These are phyloP conservation scores for Magnolia officinalis DNA, from an alignment of 164 flowering plant genomes.

Conservation along the genomic window DNA sequence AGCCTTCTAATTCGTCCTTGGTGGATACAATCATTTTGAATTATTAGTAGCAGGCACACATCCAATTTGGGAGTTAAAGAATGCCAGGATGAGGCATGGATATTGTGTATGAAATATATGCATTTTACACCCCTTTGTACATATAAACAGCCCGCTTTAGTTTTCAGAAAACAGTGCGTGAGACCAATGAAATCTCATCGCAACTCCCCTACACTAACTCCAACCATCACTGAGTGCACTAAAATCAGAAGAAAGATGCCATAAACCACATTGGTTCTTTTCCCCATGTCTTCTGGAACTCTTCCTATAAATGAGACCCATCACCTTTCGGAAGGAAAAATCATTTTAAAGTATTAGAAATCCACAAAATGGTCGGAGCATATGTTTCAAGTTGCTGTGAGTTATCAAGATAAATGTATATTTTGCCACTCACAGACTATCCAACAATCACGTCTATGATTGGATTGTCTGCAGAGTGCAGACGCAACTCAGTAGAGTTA, in stretches of 20 bases:
- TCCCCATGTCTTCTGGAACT: background rate
- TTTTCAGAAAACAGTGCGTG: background rate
- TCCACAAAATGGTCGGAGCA: background rate
- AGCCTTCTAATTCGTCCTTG: no score
- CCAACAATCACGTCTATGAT: slow-evolving; percentile 1
- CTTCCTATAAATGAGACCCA: background rate
- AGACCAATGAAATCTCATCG: slow-evolving; percentile 6
- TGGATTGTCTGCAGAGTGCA: background rate
- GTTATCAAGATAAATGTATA: slow-evolving; percentile 1
- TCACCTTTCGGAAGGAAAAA: slow-evolving; percentile 4
- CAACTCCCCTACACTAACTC: slow-evolving; percentile 9
- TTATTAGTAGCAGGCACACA: no score
- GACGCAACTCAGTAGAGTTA: slow-evolving; percentile 8
- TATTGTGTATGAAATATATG: background rate
- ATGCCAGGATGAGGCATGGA: background rate
- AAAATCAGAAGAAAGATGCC: background rate
- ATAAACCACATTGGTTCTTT: background rate
- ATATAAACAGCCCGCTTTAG: background rate
- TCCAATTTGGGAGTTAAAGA: no score
- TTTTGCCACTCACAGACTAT: background rate
- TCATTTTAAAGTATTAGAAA: slow-evolving; percentile 7
- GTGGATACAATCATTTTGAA: no score
- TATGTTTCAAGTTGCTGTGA: background rate
- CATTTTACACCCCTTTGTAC: background rate
- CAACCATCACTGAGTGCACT: background rate